phyloP scores from a whole-genome alignment of 176 grass and related monocot genomes.

The Aegilops umbellulata region DNA sequence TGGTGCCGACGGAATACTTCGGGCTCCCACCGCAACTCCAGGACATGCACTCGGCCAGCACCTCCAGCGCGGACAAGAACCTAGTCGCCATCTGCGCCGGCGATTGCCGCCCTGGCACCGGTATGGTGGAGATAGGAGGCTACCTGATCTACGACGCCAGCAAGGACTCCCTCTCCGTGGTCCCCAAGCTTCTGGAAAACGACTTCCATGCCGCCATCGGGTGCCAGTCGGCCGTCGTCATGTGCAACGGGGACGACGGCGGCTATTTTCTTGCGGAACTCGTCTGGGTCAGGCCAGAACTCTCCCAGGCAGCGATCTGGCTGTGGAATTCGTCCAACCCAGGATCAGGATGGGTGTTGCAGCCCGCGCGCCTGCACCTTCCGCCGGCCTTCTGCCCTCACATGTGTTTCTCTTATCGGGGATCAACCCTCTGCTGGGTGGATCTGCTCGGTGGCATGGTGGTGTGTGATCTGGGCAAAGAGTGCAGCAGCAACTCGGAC shows the following conservation, averaged over 20 bases:
- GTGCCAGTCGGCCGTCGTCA: too few species aligned
- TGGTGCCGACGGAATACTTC: too few species aligned
- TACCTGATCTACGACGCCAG: neutral
- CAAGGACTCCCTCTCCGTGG: neutral
- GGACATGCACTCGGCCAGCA: too few species aligned
- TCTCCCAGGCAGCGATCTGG: too few species aligned
- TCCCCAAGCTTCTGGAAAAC: neutral
- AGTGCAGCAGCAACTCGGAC: neutral
- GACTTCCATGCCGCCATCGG: neutral
- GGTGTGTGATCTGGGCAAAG: neutral
- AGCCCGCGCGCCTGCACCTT: neutral
- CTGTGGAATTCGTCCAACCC: neutral
- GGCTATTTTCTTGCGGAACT: too few species aligned
- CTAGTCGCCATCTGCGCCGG: neutral
- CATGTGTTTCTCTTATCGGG: neutral
- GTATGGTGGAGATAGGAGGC: neutral
- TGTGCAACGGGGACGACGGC: too few species aligned
- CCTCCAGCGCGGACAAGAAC: too few species aligned
- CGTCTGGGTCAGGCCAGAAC: too few species aligned
- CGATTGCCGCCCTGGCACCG: neutral
- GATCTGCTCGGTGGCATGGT: constrained; percentile 2
- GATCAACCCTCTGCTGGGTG: neutral
- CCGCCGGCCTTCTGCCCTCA: neutral
- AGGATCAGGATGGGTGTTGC: neutral
- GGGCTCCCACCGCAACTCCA: too few species aligned